phyloP scores from a whole-genome alignment of 805 yeast species.

The Wickerhamomyces silvicola region DNA sequence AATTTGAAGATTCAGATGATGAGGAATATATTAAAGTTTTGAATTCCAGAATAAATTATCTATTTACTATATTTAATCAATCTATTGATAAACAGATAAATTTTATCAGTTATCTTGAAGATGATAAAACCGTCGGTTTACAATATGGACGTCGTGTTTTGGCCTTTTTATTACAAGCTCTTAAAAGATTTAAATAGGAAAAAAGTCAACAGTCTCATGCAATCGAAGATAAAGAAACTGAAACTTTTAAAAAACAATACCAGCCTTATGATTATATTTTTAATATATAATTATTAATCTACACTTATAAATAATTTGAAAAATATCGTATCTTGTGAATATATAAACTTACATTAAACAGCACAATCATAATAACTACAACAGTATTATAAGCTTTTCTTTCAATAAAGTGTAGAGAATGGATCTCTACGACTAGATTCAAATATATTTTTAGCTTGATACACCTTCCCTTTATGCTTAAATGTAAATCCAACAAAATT shows the following conservation, averaged over 20 bases:
- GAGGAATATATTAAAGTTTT: conserved; percentile 22
- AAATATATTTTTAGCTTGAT: conserved; percentile 20
- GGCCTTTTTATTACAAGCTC: conserved; percentile 54
- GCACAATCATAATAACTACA: neutral
- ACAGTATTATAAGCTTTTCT: neutral
- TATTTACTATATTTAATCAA: conserved; percentile 28
- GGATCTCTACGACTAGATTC: conserved; percentile 19
- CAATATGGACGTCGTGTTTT: conserved; percentile 81
- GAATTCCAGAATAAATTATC: conserved; percentile 23
- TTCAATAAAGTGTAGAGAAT: conserved; percentile 23
- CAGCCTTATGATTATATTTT: conserved; percentile 47
- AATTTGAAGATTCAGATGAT: conserved; percentile 22
- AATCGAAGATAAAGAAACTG: conserved; percentile 62
- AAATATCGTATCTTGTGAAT: conserved; percentile 2
- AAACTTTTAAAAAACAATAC: conserved; percentile 51
- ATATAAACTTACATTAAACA: neutral
- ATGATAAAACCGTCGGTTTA: conserved; percentile 48
- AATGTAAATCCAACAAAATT: conserved; percentile 94
- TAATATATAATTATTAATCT: neutral
- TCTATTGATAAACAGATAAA: conserved; percentile 25
- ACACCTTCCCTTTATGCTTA: conserved; percentile 55
- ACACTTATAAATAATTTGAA: conserved; percentile 1
- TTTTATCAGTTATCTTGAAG: conserved; percentile 23
- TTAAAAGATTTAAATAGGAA: conserved; percentile 70
- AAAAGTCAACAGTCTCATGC: conserved; percentile 57